Evolutionary conservation across 1,139 yeast species (phyloP).

Genomic region (Waltiozyma sp.): DNA sequence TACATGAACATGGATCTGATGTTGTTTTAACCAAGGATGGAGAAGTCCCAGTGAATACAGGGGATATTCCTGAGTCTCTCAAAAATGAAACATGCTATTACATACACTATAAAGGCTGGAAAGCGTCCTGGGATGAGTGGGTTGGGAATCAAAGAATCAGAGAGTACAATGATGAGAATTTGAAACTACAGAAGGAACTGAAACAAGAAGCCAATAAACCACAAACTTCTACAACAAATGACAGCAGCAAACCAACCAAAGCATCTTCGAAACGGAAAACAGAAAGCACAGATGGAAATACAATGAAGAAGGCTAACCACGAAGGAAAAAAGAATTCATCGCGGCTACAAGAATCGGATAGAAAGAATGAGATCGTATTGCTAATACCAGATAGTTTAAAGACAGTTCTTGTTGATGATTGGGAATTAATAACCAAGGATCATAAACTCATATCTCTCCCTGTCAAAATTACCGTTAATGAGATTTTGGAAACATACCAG

Average conservation of each 20-base stretch:
- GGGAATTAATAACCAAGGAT: slow-evolving; percentile 83
- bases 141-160: slow-evolving; percentile 60
- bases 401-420: slow-evolving; percentile 72
- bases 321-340: neutral
- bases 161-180: slow-evolving; percentile 59
- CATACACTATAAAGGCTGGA: slow-evolving; percentile 95
- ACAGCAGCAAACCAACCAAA: slow-evolving; percentile 10
- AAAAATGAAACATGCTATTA: slow-evolving; percentile 38
- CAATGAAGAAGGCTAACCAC: neutral
- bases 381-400: slow-evolving; percentile 58
- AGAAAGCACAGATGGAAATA: neutral
- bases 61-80: slow-evolving; percentile 36
- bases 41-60: slow-evolving; percentile 18
- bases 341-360: slow-evolving; percentile 16
- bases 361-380: slow-evolving; percentile 40
- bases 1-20: slow-evolving; percentile 44
- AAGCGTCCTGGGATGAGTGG: slow-evolving; percentile 96
- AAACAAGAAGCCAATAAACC: slow-evolving; percentile 4
- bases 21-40: slow-evolving; percentile 33
- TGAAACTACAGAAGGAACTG: slow-evolving; percentile 52
- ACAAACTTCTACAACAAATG: slow-evolving; percentile 6
- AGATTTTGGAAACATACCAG: slow-evolving; percentile 39
- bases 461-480: slow-evolving; percentile 36
- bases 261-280: slow-evolving; percentile 1
- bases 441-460: slow-evolving; percentile 61